Evolutionary conservation across 225 moss, liverwort and hornwort species (phyloP), one percentile per base, ranked within the genome.

Genomic region (Climacium dendroides): DNA sequence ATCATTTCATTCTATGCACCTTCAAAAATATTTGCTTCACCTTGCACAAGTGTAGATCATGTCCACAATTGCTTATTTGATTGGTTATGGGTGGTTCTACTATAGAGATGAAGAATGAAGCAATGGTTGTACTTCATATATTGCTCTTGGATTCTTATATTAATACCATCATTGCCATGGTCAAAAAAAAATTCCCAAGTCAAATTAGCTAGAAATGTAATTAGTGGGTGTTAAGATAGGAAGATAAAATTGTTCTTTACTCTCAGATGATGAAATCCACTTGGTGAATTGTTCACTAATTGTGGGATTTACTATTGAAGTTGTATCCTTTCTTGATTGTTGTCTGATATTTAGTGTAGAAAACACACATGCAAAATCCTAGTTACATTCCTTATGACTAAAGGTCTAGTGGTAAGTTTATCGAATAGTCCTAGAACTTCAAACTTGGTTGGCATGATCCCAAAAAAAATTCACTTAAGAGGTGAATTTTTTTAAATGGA

Each of bases 251-350:
- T n/a, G 10, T 76, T 54, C 23, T 2, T 76, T 35, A 52, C 15
- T 20, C 11, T 75, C 54, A n/a, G 54, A 4, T 34, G 54, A 77
- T n/a, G 76, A 35, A 35, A 9, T 53, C 5, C 13, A 13, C 0
- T 15, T 7, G 1, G 16, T 32, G 5, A 7, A 7, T 50, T 1
- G 0, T 19, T 74, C 50, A 34, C 0, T 13, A 1, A 34, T 11
- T 12, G 4, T 12, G 11, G 50, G 4, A 74, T 5, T 5, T 7
- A 75, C 15, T 7, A 22, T 35, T 35, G 54, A 54, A 55, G 11
- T 37, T 55, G n/a, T 2, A 3, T 54, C 16, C 55, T 55, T 57
- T 28, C 5, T 17, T 39, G 26, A 78, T 54, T 54, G 15, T 6
- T 24, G 35, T n/a, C 22, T 15, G 4, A n/a, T n/a, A 54, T 2